Conservation (phyloP, 2,329 filamentous ascomycete species). For the Bimuria novae-zelandiae region DNA sequence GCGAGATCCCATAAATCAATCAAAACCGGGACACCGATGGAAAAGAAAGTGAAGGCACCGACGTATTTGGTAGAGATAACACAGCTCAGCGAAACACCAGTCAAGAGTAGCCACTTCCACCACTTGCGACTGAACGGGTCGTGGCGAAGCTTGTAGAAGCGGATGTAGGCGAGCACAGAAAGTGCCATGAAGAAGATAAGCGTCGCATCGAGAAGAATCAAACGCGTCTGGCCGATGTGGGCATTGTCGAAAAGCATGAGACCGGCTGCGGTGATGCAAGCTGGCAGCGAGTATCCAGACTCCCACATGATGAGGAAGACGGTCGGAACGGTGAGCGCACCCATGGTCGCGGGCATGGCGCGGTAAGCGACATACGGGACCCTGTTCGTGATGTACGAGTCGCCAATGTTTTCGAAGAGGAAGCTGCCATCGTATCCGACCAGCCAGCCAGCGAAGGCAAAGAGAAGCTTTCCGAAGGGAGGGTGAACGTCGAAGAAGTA, state of each 20-base stretch:
- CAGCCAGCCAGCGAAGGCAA: conserved; percentile 95
- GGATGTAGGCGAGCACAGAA: conserved; percentile 90
- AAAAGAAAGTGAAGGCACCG: conserved; percentile 94
- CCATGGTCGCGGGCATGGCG: conserved; percentile 87
- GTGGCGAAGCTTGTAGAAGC: conserved; percentile 96
- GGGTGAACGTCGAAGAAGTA: conserved; percentile 99
- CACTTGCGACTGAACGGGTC: conserved; percentile 90
- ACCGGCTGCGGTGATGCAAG: conserved; percentile 82
- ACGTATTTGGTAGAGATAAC: conserved; percentile 99
- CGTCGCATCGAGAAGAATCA: conserved; percentile 94
- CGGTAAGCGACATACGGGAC: conserved; percentile 97
- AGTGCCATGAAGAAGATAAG: conserved; percentile 95
- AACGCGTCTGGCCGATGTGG: conserved; percentile 91
- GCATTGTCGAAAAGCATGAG: conserved; percentile 95
- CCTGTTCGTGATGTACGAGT: conserved; percentile 96
- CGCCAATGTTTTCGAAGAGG: conserved; percentile 98
- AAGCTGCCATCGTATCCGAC: conserved; percentile 97
- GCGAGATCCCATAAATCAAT: conserved; percentile 96
- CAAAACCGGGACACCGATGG: conserved; percentile 88
- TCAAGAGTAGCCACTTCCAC: conserved; percentile 99
- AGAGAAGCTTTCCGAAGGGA: conserved; percentile 96
- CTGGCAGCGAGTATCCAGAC: conserved; percentile 94
- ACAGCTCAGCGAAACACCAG: conserved; percentile 91
- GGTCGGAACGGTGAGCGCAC: conserved; percentile 90
- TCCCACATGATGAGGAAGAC: conserved; percentile 99